Evolutionary conservation across 805 yeast genomes (phyloP).

Genomic region (Cyberlindnera subsufficiens): DNA sequence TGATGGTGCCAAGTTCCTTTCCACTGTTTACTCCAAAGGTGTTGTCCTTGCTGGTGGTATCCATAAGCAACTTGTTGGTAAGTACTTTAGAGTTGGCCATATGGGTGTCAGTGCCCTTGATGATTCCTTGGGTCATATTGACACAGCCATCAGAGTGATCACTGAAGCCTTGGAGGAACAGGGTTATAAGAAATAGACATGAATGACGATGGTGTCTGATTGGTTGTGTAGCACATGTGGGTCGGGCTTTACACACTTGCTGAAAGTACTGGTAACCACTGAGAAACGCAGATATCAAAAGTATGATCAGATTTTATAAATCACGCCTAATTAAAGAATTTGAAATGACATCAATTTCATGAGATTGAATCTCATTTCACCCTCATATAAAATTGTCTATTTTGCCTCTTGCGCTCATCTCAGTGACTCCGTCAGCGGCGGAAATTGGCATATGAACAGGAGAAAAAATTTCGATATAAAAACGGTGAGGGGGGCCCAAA

Average conservation of each 20-base stretch:
- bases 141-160: constrained; percentile 40
- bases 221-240: neutral
- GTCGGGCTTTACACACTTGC: neutral
- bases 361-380: too few relatives aligned
- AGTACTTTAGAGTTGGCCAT: constrained; percentile 92
- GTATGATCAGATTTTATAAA: too few relatives aligned
- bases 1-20: constrained; percentile 60
- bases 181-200: constrained; percentile 25
- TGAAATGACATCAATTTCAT: too few relatives aligned
- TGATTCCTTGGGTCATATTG: constrained; percentile 47
- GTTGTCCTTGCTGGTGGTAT: constrained; percentile 87
- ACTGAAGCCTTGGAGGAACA: constrained; percentile 36
- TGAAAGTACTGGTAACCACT: neutral
- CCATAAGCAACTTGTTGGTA: constrained; percentile 69
- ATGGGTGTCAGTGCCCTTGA: constrained; percentile 82
- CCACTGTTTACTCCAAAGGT: constrained; percentile 52
- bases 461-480: neutral
- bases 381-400: neutral
- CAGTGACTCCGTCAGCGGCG: too few relatives aligned
- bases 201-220: neutral
- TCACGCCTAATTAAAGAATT: too few relatives aligned
- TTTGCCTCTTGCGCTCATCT: neutral
- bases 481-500: neutral
- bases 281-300: too few relatives aligned
- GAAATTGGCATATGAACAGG: too few relatives aligned